These are phyloP conservation scores for Solanum infundibuliforme DNA, from an alignment of 257 asterid genomes.

Conservation along the genomic window DNA sequence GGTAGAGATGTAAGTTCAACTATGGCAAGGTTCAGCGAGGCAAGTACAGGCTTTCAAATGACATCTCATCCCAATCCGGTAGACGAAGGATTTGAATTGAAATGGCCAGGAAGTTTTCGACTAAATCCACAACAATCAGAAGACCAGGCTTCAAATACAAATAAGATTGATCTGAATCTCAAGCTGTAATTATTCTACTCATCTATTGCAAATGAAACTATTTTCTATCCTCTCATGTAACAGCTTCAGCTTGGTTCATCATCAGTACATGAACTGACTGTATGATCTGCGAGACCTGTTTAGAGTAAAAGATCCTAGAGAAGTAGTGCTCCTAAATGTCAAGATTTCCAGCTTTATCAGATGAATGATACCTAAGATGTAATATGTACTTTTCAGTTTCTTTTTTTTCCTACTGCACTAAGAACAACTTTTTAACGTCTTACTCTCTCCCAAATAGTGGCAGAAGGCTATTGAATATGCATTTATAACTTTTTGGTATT, in stretches of 20 bases:
- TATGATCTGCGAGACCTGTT: not conserved
- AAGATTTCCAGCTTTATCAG: not conserved
- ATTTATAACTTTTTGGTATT: not conserved
- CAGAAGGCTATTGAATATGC: not conserved
- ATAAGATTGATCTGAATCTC: slow-evolving; percentile 69
- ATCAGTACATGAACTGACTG: not conserved
- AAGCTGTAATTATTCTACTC: slow-evolving; percentile 33
- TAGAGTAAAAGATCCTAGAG: not conserved
- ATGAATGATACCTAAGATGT: not conserved
- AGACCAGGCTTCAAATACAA: slow-evolving; percentile 32
- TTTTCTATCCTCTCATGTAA: not conserved
- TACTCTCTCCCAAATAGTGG: not conserved
- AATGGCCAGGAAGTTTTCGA: slow-evolving; percentile 93
- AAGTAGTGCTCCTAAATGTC: not conserved
- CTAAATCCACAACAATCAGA: slow-evolving; percentile 29
- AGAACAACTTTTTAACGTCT: not conserved
- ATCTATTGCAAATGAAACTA: not conserved
- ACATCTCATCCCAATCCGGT: slow-evolving; percentile 20
- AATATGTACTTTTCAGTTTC: slow-evolving; percentile 1
- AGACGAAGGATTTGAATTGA: slow-evolving; percentile 28
- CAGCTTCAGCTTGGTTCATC: slow-evolving; percentile 1
- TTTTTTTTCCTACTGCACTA: not conserved
- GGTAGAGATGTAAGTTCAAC: slow-evolving; percentile 28
- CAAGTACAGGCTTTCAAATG: slow-evolving; percentile 27
- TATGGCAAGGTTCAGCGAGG: slow-evolving; percentile 30